Evolutionary conservation across 2,329 filamentous ascomycete genomes (phyloP), one percentile per base, ranked within the genome.

Genomic region (Laburnicola sp.): DNA sequence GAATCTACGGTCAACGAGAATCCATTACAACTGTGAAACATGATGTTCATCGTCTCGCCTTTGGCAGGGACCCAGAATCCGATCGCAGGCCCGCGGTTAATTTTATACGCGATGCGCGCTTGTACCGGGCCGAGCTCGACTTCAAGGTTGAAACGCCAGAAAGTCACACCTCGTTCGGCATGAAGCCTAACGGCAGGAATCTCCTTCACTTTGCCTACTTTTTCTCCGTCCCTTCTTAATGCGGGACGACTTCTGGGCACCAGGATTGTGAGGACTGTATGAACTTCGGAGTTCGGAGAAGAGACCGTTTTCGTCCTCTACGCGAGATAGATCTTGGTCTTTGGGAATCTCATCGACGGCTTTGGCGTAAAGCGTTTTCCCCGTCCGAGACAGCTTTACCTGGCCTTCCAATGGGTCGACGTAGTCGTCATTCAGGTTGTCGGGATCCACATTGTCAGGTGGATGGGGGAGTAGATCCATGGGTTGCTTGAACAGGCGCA

Each of bases 21-120:
- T 2, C 95, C 94, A 70, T 99, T 99, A 77, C 94, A 96, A 70
- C 89, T 96, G 76, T 97, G 84, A 76, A 97, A 99, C 91, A 97
- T 96, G 70, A 97, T 89, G 75, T 97, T 97, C 94, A 99, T 99
- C 2, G 88, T 84, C 70, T 96, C 82, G 11, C 85, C 87, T 43
- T 81, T 83, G 28, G 87, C 88, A 4, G 95, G 94, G 0, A 99
- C 91, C 93, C 94, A 99, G 71, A 99, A 99, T 1, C 88, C 90
- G 45, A 89, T 86, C 2, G 90, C 85, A 4, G 93, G 92, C 0
- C 94, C 93, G 40, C 87, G 82, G 67, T 99, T 99, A 76, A 99
- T 96, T 47, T 92, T 89, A 73, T 99, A 99, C 0, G 92, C 93
- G 57, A 99, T 88, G 34, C 93, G 87, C 63, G 92, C 85, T 73